Evolutionary conservation across 2,329 filamentous ascomycete species (phyloP), one percentile per base, ranked within the genome.

Genomic region (Boeremia exigua): DNA sequence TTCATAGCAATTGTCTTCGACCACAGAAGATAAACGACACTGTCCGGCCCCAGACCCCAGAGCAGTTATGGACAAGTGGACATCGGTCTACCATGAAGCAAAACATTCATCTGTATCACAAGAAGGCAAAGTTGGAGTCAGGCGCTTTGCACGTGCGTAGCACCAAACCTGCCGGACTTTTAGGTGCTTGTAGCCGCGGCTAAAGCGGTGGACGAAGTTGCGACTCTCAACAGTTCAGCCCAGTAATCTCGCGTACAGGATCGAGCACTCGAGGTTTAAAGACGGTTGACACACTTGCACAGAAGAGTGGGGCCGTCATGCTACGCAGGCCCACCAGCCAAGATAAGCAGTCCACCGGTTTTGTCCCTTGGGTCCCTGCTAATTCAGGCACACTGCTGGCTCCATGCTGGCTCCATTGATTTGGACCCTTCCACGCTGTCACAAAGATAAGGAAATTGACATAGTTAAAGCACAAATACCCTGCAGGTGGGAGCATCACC

Each of bases 221-320:
- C 32, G 15, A 30, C n/a, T 15, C 39, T 38, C 38, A 29, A 36
- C 27, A 28, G n/a, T 46, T 32, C 19, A 32, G 30, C n/a, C 46
- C 25, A 47, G 10, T 43, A 33, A 49, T 27, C 27, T 55, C 53
- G 46, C 39, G 25, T 40, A 49, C 19, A 43, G 6, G 14, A 11
- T 15, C 23, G 23, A 10, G 33, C 27, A 27, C 19, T 27, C 30
- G 52, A 49, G 27, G 53, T 47, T 50, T 47, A 38, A 43, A 42
- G 47, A 51, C 19, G 40, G 46, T 56, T 56, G 53, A 42, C 40
- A 51, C 53, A 47, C 53, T 56, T 51, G 47, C 27, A 28, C 37
- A 27, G 42, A 43, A 56, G 33, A 56, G 47, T 25, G 53, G 53
- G 38, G 23, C 30, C 47, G 23, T 15, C 30, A 36, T 34, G 34